A percentile compares a stretch with the other conserved stretches of the same genome.
phyloP scores from a whole-genome alignment of 257 asterid species.

The Primulina huaijiensis region DNA sequence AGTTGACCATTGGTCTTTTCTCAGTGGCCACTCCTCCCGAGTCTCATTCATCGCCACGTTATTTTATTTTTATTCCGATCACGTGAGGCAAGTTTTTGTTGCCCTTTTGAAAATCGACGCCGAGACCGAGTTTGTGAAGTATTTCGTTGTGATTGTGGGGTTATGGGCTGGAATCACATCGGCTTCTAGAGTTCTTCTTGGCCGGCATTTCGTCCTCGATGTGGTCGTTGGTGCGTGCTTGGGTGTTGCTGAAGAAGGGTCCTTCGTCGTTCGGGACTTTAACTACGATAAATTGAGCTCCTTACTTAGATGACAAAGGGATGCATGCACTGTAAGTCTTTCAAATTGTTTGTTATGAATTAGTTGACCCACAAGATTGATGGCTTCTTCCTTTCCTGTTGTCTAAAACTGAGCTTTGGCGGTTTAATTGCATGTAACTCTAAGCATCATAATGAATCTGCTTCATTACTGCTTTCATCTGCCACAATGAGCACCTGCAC shows the following conservation, averaged over 20 bases:
- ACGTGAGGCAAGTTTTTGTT: conserved; percentile 25
- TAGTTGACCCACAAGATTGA: not conserved
- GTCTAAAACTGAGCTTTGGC: too few species aligned
- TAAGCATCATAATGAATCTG: too few species aligned
- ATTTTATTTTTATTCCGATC: conserved; percentile 33
- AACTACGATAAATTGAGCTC: conserved; percentile 43
- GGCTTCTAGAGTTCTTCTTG: conserved; percentile 69
- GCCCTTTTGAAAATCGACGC: conserved; percentile 18
- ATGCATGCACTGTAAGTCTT: conserved; percentile 37
- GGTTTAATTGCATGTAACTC: too few species aligned
- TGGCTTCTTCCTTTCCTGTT: not conserved
- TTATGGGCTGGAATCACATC: conserved; percentile 65
- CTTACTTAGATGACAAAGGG: conserved; percentile 34
- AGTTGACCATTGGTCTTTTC: conserved; percentile 98
- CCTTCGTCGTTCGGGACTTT: conserved; percentile 47
- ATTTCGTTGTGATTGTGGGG: conserved; percentile 39
- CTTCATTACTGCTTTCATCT: too few species aligned
- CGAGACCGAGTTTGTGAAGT: conserved; percentile 30
- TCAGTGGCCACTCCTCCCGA: conserved; percentile 85
- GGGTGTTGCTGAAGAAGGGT: conserved; percentile 72
- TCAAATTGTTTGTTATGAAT: not conserved
- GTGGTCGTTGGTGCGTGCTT: conserved; percentile 59
- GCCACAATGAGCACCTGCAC: too few species aligned
- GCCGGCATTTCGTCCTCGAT: conserved; percentile 77
- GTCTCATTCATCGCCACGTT: conserved; percentile 61